These are phyloP conservation scores for Chaetomium fimeti DNA, from an alignment of 495 filamentous ascomycete species.

Conservation along the genomic window DNA sequence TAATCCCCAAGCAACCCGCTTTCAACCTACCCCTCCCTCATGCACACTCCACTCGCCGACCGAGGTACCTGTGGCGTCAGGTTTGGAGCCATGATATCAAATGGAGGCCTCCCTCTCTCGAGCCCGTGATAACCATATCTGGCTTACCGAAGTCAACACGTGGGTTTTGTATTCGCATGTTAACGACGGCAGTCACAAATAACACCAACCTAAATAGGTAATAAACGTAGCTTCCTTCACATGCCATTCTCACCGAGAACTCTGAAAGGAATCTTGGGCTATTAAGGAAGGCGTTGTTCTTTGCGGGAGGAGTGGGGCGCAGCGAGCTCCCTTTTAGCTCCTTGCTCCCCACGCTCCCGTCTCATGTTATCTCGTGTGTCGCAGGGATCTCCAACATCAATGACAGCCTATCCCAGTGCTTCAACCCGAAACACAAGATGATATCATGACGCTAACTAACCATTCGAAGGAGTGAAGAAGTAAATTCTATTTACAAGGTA, in stretches of 20 bases:
- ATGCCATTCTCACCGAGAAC: neutral
- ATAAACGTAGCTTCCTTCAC: neutral
- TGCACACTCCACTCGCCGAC: neutral
- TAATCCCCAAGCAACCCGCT: neutral
- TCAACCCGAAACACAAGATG: conserved; percentile 8
- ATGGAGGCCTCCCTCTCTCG: too few species aligned
- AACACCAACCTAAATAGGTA: neutral
- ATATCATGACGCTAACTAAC: conserved; percentile 8
- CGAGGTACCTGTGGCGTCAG: neutral
- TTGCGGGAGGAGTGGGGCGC: conserved; percentile 1
- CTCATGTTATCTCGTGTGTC: neutral
- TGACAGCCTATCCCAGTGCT: neutral
- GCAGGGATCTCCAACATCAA: neutral
- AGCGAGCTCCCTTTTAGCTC: neutral
- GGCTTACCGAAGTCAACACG: neutral
- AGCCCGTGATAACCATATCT: too few species aligned
- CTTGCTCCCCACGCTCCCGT: conserved; percentile 4
- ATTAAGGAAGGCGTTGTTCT: neutral
- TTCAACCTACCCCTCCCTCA: neutral
- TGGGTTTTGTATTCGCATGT: neutral
- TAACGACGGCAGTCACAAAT: neutral
- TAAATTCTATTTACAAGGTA: neutral
- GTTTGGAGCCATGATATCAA: neutral
- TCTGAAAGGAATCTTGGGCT: neutral
- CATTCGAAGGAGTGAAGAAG: neutral